phyloP scores from a whole-genome alignment of 1,139 yeast species.

The Taiozyma sp. region DNA sequence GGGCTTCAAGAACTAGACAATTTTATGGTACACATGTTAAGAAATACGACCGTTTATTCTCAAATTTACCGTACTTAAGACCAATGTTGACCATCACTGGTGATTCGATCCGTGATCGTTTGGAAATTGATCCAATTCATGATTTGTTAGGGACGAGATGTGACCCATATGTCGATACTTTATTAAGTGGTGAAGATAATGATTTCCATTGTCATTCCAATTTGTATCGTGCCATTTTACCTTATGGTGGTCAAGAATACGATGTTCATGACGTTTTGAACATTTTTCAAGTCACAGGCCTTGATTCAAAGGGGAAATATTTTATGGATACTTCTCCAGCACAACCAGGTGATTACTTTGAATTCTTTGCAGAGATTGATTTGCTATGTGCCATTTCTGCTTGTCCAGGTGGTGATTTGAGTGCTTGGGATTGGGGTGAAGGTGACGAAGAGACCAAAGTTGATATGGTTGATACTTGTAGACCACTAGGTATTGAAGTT shows the following conservation, averaged over 20 bases:
- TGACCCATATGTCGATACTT: slow-evolving; percentile 62
- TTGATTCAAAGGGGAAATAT: slow-evolving; percentile 59
- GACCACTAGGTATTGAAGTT: slow-evolving; percentile 59
- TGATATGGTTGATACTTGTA: slow-evolving; percentile 57
- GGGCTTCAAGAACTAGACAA: slow-evolving; percentile 69
- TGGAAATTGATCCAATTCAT: slow-evolving; percentile 34
- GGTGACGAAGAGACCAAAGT: slow-evolving; percentile 37
- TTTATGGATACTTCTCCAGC: slow-evolving; percentile 71
- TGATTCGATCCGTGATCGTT: slow-evolving; percentile 43
- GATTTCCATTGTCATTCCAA: slow-evolving; percentile 67
- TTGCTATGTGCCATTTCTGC: slow-evolving; percentile 60
- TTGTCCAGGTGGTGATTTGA: slow-evolving; percentile 68
- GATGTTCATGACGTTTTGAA: slow-evolving; percentile 67
- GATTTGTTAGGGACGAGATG: slow-evolving; percentile 65
- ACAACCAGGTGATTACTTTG: slow-evolving; percentile 50
- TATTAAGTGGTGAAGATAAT: slow-evolving; percentile 57
- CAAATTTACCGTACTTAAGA: slow-evolving; percentile 54
- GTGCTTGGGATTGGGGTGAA: slow-evolving; percentile 71
- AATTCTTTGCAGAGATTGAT: slow-evolving; percentile 63
- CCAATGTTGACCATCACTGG: slow-evolving; percentile 61
- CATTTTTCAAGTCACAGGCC: slow-evolving; percentile 66
- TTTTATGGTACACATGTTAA: slow-evolving; percentile 63
- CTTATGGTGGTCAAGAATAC: slow-evolving; percentile 55
- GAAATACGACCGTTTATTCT: slow-evolving; percentile 58
- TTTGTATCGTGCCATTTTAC: slow-evolving; percentile 51